Base-by-base conservation (phyloP, 257 asterid genomes). In the Solanum chilense region DNA sequence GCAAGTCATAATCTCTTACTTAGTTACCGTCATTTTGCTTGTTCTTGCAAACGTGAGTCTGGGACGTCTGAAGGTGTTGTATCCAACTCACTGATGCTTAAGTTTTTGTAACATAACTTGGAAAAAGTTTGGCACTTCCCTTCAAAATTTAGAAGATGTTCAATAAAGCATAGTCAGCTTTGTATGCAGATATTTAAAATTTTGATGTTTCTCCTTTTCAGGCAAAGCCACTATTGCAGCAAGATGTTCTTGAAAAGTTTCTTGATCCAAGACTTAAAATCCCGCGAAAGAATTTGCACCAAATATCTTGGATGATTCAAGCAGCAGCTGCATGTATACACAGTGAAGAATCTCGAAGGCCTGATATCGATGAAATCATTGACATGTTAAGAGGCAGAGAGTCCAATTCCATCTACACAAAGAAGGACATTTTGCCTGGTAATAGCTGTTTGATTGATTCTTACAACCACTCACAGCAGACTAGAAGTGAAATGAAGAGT, bases 201-300 rank as follows among this genome's bases (percentile, higher is more conserved):
- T 39, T 23, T 15, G 33, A 20, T 74, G 3, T 44, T 39, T 85
- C 82, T 25, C 14, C 27, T n/a, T 13, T 18, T 33, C 29, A 95
- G 98, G 98, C 95, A 47, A 93, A 95, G 91, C 96, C 96, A 52
- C 90, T 94, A 45, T 29, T 95, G 90, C 93, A 90, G 86, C 95
- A 92, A 90, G 93, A 92, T 87, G 84, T 83, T 75, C 82, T 88
- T n/a, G 96, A 92, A n/a, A 90, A 91, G 6, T 58, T 95, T 88
- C 88, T 94, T 1, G 98, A 95, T 86, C 93, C 91, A 20, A 89
- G 91, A 88, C 77, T 92, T 21, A 91, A 45, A 64, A 58, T 86
- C 58, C 86, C 91, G 10, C 66, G 7, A 37, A 92, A 91, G 89
- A 87, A 90, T 77, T 87, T 86, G 15, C 90, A 73, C 9, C 93